These are phyloP conservation scores for Claviceps digitariae DNA, from an alignment of 2,329 filamentous ascomycete species.

Conservation along the genomic window DNA sequence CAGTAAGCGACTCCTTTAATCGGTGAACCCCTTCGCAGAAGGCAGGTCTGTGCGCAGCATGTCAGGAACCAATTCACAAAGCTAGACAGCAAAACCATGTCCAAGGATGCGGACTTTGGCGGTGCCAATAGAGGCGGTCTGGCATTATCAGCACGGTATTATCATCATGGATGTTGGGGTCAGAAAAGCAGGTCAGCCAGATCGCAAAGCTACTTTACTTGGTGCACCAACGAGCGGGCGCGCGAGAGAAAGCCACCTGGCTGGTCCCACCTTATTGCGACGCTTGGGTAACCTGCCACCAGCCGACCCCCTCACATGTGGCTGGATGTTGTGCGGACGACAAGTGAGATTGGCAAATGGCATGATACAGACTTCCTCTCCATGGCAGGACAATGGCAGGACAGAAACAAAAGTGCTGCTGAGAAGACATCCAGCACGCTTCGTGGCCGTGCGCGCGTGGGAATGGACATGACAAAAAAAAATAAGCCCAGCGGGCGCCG, in stretches of 20 bases:
- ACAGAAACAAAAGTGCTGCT: not conserved
- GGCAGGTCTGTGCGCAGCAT: no score
- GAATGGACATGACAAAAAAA: no score
- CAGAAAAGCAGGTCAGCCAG: not conserved
- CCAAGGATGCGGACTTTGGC: not conserved
- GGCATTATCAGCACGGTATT: not conserved
- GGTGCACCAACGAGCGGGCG: no score
- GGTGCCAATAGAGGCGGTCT: not conserved
- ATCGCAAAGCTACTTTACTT: not conserved
- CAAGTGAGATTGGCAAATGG: not conserved
- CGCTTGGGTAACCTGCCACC: not conserved
- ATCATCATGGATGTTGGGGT: not conserved
- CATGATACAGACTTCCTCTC: not conserved
- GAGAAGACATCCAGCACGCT: no score
- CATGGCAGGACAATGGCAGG: no score
- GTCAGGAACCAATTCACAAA: not conserved
- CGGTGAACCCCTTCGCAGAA: no score
- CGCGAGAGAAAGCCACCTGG: not conserved
- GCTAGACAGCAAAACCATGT: not conserved
- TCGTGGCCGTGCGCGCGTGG: no score
- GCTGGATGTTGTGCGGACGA: not conserved
- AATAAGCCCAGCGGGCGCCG: not conserved
- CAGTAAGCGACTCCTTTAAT: no score
- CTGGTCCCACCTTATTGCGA: not conserved
- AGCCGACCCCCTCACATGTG: not conserved